Evolutionary conservation across 805 yeast species (phyloP).

Genomic region (Lachancea mirantina): DNA sequence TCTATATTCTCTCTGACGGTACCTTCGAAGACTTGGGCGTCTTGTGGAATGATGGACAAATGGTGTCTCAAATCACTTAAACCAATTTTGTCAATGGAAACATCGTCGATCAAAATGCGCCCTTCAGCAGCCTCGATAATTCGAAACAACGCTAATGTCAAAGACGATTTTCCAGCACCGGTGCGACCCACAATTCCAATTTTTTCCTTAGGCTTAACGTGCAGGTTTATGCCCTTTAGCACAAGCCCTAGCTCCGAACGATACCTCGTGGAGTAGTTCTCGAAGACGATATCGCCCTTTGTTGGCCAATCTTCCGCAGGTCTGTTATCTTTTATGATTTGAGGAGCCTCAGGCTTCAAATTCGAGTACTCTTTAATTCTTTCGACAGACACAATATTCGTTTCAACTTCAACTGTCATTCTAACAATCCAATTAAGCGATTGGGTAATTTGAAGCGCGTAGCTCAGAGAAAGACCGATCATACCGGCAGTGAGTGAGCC

Average conservation of each 20-base stretch:
- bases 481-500: constrained; percentile 81
- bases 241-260: constrained; percentile 77
- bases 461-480: constrained; percentile 89
- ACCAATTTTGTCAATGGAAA: constrained; percentile 63
- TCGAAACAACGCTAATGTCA: constrained; percentile 77
- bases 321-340: constrained; percentile 50
- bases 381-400: constrained; percentile 94
- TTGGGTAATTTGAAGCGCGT: constrained; percentile 89
- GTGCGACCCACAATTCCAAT: constrained; percentile 96
- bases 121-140: constrained; percentile 74
- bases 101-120: constrained; percentile 62
- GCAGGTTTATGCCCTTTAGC: constrained; percentile 56
- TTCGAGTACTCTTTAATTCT: constrained; percentile 82
- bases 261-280: constrained; percentile 75
- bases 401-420: constrained; percentile 97
- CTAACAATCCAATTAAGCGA: constrained; percentile 95
- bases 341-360: constrained; percentile 82
- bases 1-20: constrained; percentile 79
- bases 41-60: constrained; percentile 86
- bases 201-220: constrained; percentile 69
- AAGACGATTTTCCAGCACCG: constrained; percentile 90
- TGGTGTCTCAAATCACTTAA: constrained; percentile 68
- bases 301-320: constrained; percentile 74
- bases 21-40: constrained; percentile 87
- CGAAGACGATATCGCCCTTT: constrained; percentile 58